Base-by-base conservation (phyloP, 2,329 filamentous ascomycete genomes). In the Colletotrichum sp. region DNA sequence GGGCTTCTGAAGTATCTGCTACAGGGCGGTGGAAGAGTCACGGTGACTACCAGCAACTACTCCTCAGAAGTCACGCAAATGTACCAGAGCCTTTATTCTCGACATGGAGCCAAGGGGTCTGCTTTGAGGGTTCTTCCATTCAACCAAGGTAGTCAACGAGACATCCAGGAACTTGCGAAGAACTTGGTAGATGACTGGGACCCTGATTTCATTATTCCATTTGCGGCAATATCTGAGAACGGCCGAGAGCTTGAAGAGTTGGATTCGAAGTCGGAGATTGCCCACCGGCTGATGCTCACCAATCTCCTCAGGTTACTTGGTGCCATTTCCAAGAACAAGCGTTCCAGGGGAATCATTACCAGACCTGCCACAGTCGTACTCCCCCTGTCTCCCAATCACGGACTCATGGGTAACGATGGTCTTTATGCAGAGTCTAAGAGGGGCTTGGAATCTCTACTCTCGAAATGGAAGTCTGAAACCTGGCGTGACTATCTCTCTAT, bases 181-280 rank as follows among this genome's bases (percentile, higher is more conserved):
- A 99, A 98, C 88, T 96, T 99, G 83, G 99, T 98, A 84, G 96
- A 99, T 10, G 97, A 96, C 78, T 99, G 97, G 97, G 97, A 99
- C 86, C 92, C 99, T 39, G 97, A 99, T 87, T 98, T 93, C 84
- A 93, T 99, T 77, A 92, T 99, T 78, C 97, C 97, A 10, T 99
- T 99, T 84, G 97, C 97, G 77, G 97, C 97, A 81, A 99, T 99
- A 79, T 95, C 97, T 0, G 97, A 99, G 88, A 98, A 98, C 80
- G 97, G 97, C 69, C 96, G 97, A 77, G 96, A 99, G 85, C 98
- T 99, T 77, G 97, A 99, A 83, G 93, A 90, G 83, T 95, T 99
- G 79, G 97, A 99, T 86, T 98, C 96, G 78, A 98, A 96, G 87
- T 99, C 97, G 15, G 97, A 99, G 88, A 92, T 99, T 78, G 97